Base-by-base conservation (phyloP, 2,329 filamentous ascomycete genomes). In the Claviceps quebecensis region DNA sequence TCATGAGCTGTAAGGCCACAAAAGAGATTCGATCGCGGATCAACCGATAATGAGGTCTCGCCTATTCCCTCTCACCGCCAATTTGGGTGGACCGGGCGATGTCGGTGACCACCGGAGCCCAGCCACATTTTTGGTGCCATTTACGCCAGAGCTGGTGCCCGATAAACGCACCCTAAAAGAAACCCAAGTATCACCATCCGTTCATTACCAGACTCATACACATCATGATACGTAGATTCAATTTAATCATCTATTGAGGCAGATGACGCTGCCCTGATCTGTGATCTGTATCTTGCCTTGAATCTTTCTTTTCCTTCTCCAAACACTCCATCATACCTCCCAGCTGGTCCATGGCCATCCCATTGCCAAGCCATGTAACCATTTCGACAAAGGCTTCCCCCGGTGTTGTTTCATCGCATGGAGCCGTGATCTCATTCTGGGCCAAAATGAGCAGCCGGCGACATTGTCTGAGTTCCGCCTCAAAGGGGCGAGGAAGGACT, bases 181-280 rank as follows among this genome's bases (percentile, higher is more conserved):
- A 43, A 43, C 40, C 19, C 8, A 17, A 43, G 17, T 13, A 17
- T 43, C 40, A 13, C 17, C 29, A 34, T 34, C 29, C 29, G 22
- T 22, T 22, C 40, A 19, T 13, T 4, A 13, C 17, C 6, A 14
- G 22, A 22, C 40, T 13, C 19, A 11, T 43, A 43, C 39, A 34
- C 9, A 34, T 11, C 9, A 19, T 37, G 47, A 48, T 74, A 19
- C 19, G 19, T 19, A 74, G 72, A 74, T 75, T 76, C 74, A 72
- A 74, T 59, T 60, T 9, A 34, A 72, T 70, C 72, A 52, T 74
- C 74, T 75, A 75, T 65, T 61, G 53, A 58, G 40, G 46, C 46
- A 52, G 41, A 39, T 22, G 22, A 48, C 38, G 38, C 50, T 48
- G 50, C 29, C 45, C 6, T n/a, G 2, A 5, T 22, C 14, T 22